Conservation (phyloP, 2,329 filamentous ascomycete species). For the Ceratocystis harringtonii region DNA sequence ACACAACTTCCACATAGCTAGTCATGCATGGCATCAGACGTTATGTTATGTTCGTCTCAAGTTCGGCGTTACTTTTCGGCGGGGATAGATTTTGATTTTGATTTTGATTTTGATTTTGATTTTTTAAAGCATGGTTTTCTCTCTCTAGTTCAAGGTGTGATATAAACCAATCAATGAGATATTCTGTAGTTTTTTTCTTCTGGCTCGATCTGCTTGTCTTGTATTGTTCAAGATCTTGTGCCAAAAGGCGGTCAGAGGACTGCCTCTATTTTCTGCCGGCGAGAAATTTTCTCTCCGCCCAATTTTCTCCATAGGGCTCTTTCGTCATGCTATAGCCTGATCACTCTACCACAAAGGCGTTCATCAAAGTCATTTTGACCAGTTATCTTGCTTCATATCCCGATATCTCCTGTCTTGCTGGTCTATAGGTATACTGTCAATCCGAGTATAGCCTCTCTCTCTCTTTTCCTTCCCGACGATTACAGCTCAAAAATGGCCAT, state of each 20-base stretch:
- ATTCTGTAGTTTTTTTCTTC: background rate
- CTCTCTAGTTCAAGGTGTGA: background rate
- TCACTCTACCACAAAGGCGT: background rate
- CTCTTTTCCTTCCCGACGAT: background rate
- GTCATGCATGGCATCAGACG: background rate
- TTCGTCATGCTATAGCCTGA: background rate
- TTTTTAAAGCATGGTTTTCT: background rate
- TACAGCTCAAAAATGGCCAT: constrained; percentile 31
- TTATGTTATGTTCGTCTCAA: background rate
- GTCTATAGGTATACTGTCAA: background rate
- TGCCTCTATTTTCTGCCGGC: constrained; percentile 1
- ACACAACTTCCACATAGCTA: background rate
- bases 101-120: background rate
- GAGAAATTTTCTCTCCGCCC: constrained; percentile 10
- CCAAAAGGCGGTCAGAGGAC: background rate
- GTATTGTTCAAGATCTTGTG: background rate
- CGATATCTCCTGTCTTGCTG: background rate
- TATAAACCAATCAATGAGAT: no score
- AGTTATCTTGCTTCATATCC: background rate
- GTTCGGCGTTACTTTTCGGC: background rate
- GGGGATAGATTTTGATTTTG: background rate
- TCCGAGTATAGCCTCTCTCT: background rate
- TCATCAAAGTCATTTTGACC: background rate
- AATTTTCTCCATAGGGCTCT: constrained; percentile 15
- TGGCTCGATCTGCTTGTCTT: background rate